Percentiles rank a stretch among this genome's conserved stretches.
Conservation (phyloP, 192 early-diverging fungal species). For the Piromyces finnis region DNA sequence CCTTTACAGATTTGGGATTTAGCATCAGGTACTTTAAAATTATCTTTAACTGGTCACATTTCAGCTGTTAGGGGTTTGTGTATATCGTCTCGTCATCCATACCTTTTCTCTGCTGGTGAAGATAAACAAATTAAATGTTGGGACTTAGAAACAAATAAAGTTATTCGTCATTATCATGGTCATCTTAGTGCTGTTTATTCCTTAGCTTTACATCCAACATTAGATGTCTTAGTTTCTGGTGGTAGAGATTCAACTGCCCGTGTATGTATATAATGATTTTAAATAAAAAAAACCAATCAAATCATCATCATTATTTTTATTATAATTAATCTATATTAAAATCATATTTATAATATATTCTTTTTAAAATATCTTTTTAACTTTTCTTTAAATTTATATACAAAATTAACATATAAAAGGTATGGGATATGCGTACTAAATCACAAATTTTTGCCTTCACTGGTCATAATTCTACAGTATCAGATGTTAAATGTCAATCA, state of each 20-base stretch:
- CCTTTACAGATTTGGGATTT: constrained; percentile 99
- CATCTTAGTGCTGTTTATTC: constrained; percentile 90
- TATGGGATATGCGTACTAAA: constrained; percentile 99
- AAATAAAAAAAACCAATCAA: too few relatives aligned
- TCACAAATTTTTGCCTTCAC: constrained; percentile 71
- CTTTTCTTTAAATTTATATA: too few relatives aligned
- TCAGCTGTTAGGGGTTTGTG: constrained; percentile 84
- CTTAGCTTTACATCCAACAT: constrained; percentile 75
- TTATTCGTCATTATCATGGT: constrained; percentile 96
- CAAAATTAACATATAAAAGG: constrained; percentile 16
- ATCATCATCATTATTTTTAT: too few relatives aligned
- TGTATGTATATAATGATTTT: constrained; percentile 21
- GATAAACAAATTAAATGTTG: constrained; percentile 99
- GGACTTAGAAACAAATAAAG: constrained; percentile 97
- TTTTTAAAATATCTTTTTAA: too few relatives aligned
- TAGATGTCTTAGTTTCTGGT: constrained; percentile 85
- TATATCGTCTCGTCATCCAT: constrained; percentile 87
- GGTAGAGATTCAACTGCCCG: constrained; percentile 88
- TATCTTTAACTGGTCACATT: constrained; percentile 94
- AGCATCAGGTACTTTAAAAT: constrained; percentile 84
- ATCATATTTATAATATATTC: too few relatives aligned
- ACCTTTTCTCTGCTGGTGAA: constrained; percentile 91
- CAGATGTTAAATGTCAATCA: constrained; percentile 77
- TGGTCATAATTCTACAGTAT: constrained; percentile 75
- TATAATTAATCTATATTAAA: too few relatives aligned